A percentile compares a stretch with the other conserved stretches of the same genome.
These are phyloP conservation scores for Globisporangium acanthophoron DNA, from an alignment of 352 stramenopile species.

Conservation along the genomic window DNA sequence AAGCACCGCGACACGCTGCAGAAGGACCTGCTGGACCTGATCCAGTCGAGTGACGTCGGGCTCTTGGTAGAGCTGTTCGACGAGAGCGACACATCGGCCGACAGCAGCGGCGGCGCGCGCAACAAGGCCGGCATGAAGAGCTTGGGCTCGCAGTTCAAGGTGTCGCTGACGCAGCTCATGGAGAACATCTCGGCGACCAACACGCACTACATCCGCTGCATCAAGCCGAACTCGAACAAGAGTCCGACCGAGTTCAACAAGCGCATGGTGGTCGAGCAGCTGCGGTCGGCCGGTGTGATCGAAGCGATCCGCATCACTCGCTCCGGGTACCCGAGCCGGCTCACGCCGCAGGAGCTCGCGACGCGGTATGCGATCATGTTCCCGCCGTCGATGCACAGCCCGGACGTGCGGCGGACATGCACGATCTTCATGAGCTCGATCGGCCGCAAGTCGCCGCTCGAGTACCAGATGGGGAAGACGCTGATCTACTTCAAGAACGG, in stretches of 20 bases:
- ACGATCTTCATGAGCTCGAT: slow-evolving; percentile 79
- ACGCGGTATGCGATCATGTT: slow-evolving; percentile 88
- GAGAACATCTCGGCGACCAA: slow-evolving; percentile 84
- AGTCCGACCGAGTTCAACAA: slow-evolving; percentile 86
- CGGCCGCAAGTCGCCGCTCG: slow-evolving; percentile 73
- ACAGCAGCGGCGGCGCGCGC: slow-evolving; percentile 29
- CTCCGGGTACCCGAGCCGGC: slow-evolving; percentile 88
- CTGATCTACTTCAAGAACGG: slow-evolving; percentile 95
- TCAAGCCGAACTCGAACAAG: slow-evolving; percentile 88
- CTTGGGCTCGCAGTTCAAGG: slow-evolving; percentile 82
- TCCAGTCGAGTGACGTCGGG: slow-evolving; percentile 63
- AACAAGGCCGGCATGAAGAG: slow-evolving; percentile 66
- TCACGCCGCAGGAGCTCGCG: slow-evolving; percentile 79
- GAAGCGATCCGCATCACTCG: slow-evolving; percentile 91
- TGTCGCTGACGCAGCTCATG: slow-evolving; percentile 76
- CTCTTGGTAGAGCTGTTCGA: slow-evolving; percentile 76
- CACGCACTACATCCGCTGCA: slow-evolving; percentile 86
- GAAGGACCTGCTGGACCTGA: slow-evolving; percentile 91
- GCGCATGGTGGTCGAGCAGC: slow-evolving; percentile 88
- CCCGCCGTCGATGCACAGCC: slow-evolving; percentile 81
- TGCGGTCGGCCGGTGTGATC: slow-evolving; percentile 89
- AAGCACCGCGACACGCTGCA: slow-evolving; percentile 95
- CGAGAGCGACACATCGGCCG: slow-evolving; percentile 32
- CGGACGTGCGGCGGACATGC: slow-evolving; percentile 71
- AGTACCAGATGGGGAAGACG: slow-evolving; percentile 92